Conservation (phyloP, 345 rosid species). For the Syzygium oleosum region DNA sequence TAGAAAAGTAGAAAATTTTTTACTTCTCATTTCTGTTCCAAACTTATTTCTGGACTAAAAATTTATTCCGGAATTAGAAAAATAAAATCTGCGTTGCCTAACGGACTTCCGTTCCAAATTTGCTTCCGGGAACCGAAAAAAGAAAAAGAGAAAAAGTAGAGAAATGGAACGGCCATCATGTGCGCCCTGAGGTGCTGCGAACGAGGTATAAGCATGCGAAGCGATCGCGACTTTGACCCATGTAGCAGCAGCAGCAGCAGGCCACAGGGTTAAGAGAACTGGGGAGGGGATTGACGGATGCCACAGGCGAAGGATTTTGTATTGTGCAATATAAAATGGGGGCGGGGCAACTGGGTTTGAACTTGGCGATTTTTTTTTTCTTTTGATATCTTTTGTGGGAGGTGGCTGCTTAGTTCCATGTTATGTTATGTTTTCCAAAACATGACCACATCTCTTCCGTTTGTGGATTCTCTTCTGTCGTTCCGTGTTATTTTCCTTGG, state of each 20-base stretch:
- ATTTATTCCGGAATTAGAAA: too few relatives aligned
- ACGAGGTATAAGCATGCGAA: neutral
- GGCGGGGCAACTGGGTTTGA: neutral
- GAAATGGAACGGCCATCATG: too few relatives aligned
- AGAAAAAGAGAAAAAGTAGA: too few relatives aligned
- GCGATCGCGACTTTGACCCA: neutral
- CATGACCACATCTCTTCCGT: neutral
- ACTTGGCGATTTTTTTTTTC: neutral
- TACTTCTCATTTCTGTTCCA: too few relatives aligned
- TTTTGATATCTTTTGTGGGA: neutral
- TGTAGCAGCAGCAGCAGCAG: neutral
- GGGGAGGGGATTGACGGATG: neutral
- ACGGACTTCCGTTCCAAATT: too few relatives aligned
- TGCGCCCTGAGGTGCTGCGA: neutral
- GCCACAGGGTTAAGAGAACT: neutral
- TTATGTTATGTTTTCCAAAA: neutral
- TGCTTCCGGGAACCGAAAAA: accelerated
- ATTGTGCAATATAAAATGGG: neutral
- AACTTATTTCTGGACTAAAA: too few relatives aligned
- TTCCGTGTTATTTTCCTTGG: too few relatives aligned
- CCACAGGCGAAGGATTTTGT: neutral
- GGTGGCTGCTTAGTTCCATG: neutral
- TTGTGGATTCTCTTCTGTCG: neutral
- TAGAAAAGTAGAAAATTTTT: too few relatives aligned
- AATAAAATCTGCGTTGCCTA: too few relatives aligned